Percentiles rank a stretch among this genome's conserved stretches.
Evolutionary conservation across 139 green algal species (phyloP).

Genomic region (Coelastrella sp.): DNA sequence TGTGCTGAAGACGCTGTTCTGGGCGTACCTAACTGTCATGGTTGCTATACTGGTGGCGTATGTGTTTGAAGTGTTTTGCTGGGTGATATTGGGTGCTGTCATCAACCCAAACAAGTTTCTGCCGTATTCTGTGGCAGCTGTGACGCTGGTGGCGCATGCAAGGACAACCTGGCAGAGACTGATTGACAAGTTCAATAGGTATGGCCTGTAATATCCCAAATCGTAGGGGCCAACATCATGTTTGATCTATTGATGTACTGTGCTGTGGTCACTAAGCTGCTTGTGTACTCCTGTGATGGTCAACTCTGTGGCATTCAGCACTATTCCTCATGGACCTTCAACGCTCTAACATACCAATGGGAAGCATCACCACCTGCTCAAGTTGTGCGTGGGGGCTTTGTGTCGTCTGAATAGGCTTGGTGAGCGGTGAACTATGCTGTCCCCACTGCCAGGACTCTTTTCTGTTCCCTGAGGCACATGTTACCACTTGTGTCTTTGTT

Average conservation of each 20-base stretch:
- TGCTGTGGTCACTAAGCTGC: too few species aligned
- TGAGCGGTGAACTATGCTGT: too few species aligned
- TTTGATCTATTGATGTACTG: not conserved
- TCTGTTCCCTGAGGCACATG: not conserved
- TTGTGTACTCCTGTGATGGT: too few species aligned
- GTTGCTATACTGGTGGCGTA: conserved; percentile 57
- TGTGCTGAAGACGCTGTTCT: conserved; percentile 53
- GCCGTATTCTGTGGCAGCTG: conserved; percentile 56
- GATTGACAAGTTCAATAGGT: conserved; percentile 22
- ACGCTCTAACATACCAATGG: too few species aligned
- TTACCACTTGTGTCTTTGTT: not conserved
- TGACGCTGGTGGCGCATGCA: conserved; percentile 55
- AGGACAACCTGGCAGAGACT: conserved; percentile 40
- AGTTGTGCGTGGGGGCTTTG: too few species aligned
- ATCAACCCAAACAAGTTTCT: conserved; percentile 66
- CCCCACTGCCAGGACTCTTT: not conserved
- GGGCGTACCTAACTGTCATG: conserved; percentile 49
- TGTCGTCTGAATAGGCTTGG: too few species aligned
- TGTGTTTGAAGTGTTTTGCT: conserved; percentile 57
- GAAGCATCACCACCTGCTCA: too few species aligned
- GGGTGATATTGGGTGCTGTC: conserved; percentile 48
- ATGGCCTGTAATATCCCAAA: not conserved
- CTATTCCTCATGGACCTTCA: too few species aligned
- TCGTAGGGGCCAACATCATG: not conserved
- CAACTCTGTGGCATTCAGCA: too few species aligned